Conservation (phyloP, 1,139 yeast genomes). For the Eremothecium coryli region DNA sequence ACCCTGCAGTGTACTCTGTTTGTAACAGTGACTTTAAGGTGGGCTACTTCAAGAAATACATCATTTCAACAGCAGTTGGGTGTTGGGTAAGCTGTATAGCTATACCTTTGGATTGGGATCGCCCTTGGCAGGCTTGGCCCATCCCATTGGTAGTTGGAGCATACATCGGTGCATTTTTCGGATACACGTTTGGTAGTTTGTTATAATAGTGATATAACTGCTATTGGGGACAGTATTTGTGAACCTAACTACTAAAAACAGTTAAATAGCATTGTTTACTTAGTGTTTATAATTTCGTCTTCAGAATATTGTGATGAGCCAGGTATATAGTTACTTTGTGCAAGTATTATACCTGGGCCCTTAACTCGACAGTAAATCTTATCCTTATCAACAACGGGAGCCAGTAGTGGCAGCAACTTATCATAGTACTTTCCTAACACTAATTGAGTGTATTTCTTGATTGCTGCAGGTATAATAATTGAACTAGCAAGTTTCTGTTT, state of each 20-base stretch:
- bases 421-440: slow-evolving; percentile 10
- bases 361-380: slow-evolving; percentile 18
- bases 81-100: slow-evolving; percentile 93
- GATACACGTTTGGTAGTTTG: slow-evolving; percentile 34
- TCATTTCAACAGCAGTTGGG: slow-evolving; percentile 50
- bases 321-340: slow-evolving; percentile 19
- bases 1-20: slow-evolving; percentile 52
- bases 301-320: slow-evolving; percentile 8
- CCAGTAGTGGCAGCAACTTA: slow-evolving; percentile 9
- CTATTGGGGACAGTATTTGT: slow-evolving; percentile 5
- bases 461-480: slow-evolving; percentile 6
- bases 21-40: slow-evolving; percentile 51
- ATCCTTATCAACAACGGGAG: slow-evolving; percentile 13
- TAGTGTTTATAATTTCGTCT: slow-evolving; percentile 9
- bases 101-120: slow-evolving; percentile 94
- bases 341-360: slow-evolving; percentile 27
- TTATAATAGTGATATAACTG: slow-evolving; percentile 11
- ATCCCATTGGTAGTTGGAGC: slow-evolving; percentile 77
- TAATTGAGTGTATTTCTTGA: slow-evolving; percentile 9
- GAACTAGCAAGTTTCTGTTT: background rate
- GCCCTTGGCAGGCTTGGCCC: slow-evolving; percentile 99
- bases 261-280: slow-evolving; percentile 5
- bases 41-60: slow-evolving; percentile 36
- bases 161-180: slow-evolving; percentile 60
- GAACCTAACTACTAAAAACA: background rate